These are phyloP conservation scores for Fusarium verrucosum DNA, from an alignment of 2,329 filamentous ascomycete genomes.

Conservation along the genomic window DNA sequence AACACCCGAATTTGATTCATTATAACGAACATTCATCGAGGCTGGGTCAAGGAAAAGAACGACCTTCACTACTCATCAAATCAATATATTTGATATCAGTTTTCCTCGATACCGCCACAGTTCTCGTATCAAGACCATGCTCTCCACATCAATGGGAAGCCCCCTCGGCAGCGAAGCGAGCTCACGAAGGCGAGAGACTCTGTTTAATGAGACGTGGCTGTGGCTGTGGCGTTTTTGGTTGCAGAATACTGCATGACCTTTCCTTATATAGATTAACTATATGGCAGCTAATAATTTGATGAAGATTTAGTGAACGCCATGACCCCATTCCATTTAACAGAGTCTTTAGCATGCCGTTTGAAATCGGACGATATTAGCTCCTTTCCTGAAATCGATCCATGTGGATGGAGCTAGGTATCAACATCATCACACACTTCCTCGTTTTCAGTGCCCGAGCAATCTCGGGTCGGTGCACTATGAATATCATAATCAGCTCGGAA, in stretches of 20 bases:
- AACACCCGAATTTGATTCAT: slow-evolving; percentile 22
- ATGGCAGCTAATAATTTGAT: too few species aligned
- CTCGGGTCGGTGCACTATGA: slow-evolving; percentile 56
- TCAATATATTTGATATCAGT: slow-evolving; percentile 57
- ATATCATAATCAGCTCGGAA: slow-evolving; percentile 53
- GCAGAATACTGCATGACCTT: too few species aligned
- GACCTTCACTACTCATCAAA: slow-evolving; percentile 54
- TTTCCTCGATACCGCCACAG: slow-evolving; percentile 50
- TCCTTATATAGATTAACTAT: too few species aligned
- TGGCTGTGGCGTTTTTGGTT: too few species aligned
- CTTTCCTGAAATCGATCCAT: slow-evolving; percentile 51
- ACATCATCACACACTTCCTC: slow-evolving; percentile 54
- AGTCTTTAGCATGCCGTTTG: too few species aligned
- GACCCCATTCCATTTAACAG: too few species aligned
- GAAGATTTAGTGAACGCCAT: too few species aligned
- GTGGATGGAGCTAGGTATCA: too few species aligned
- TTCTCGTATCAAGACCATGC: slow-evolving; percentile 55
- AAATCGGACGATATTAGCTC: slow-evolving; percentile 29
- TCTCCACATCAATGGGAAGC: slow-evolving; percentile 52
- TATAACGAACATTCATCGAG: slow-evolving; percentile 52
- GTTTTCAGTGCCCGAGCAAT: slow-evolving; percentile 54
- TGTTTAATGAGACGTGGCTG: too few species aligned
- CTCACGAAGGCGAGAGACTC: slow-evolving; percentile 48
- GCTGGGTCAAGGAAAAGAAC: slow-evolving; percentile 55
- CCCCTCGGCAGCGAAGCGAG: slow-evolving; percentile 49